Percentiles rank a stretch among this genome's conserved stretches.
These are phyloP conservation scores for Sugiyamaella xylanicola DNA, from an alignment of 1,139 yeast species.

Conservation along the genomic window DNA sequence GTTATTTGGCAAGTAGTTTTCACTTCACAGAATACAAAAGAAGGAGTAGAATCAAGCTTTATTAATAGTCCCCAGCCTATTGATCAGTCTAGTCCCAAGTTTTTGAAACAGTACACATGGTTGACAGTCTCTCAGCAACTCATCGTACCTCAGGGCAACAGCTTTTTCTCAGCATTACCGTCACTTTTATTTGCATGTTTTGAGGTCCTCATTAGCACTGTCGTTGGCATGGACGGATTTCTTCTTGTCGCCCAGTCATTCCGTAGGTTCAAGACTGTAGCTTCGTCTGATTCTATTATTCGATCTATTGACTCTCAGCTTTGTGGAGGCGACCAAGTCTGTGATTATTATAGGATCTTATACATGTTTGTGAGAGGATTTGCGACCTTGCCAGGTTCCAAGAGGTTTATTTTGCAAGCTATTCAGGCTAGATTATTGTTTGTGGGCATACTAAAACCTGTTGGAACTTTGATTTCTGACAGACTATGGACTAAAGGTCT, in stretches of 20 bases:
- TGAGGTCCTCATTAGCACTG: slow-evolving; percentile 25
- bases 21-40: slow-evolving; percentile 25
- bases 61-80: neutral
- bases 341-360: slow-evolving; percentile 34
- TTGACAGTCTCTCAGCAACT: slow-evolving; percentile 34
- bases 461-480: slow-evolving; percentile 21
- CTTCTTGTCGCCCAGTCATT: slow-evolving; percentile 17
- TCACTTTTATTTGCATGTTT: slow-evolving; percentile 18
- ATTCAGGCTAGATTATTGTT: slow-evolving; percentile 36
- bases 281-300: slow-evolving; percentile 25
- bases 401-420: slow-evolving; percentile 39
- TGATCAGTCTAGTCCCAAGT: slow-evolving; percentile 1
- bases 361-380: slow-evolving; percentile 38
- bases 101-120: slow-evolving; percentile 36
- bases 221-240: slow-evolving; percentile 30
- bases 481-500: slow-evolving; percentile 35
- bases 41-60: slow-evolving; percentile 1
- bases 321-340: slow-evolving; percentile 42
- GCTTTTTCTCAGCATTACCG: slow-evolving; percentile 18
- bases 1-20: slow-evolving; percentile 37
- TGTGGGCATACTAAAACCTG: slow-evolving; percentile 23
- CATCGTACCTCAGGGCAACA: slow-evolving; percentile 27
- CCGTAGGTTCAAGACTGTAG: slow-evolving; percentile 4
- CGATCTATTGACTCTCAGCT: slow-evolving; percentile 46
- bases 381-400: slow-evolving; percentile 35